Conservation (phyloP, 148 eudicot genomes). For the Diospyros lotus region DNA sequence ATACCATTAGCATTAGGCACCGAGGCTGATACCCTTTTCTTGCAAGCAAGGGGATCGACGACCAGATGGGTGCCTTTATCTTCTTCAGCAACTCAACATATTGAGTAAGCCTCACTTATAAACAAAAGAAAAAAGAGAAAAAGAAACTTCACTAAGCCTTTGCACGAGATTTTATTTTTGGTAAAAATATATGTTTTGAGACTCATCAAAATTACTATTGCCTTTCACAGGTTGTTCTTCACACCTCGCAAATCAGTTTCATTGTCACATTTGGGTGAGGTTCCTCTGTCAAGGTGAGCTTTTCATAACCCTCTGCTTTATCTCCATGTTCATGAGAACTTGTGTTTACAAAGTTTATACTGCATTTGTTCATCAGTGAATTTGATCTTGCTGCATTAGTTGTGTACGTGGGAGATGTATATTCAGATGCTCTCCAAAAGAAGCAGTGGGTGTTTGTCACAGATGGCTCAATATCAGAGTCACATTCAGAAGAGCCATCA, state of each 20-base stretch:
- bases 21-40: constrained; percentile 50
- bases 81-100: constrained; percentile 36
- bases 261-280: constrained; percentile 58
- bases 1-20: constrained; percentile 57
- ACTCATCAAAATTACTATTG: not conserved
- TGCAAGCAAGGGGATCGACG: constrained; percentile 78
- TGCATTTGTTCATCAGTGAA: constrained; percentile 51
- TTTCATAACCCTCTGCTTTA: not conserved
- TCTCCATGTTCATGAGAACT: not conserved
- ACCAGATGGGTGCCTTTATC: constrained; percentile 67
- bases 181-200: too few relatives aligned
- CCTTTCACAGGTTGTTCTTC: constrained; percentile 61
- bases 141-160: too few relatives aligned
- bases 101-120: constrained; percentile 41
- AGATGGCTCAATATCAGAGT: constrained; percentile 54
- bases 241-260: constrained; percentile 59
- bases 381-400: constrained; percentile 80
- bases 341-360: constrained; percentile 12
- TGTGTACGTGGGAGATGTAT: constrained; percentile 71
- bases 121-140: too few relatives aligned
- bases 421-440: constrained; percentile 51
- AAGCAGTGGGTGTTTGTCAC: constrained; percentile 94
- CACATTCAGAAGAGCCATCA: constrained; percentile 28
- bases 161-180: too few relatives aligned
- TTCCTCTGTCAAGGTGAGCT: constrained; percentile 68